Base-by-base conservation (phyloP, 345 rosid species). In the Rhodomyrtus tomentosa region DNA sequence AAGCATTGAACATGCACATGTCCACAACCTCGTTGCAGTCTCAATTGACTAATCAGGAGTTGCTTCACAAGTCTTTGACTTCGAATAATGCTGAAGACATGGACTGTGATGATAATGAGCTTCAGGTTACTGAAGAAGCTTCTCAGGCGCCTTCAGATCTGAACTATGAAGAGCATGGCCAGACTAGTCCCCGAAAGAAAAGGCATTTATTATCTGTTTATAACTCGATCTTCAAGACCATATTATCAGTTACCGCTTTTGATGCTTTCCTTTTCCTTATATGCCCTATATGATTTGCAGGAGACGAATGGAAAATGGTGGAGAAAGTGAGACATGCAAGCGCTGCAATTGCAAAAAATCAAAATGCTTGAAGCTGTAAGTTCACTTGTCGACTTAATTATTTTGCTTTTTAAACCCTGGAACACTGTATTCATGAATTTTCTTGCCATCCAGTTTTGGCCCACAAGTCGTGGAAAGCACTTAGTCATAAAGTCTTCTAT, bases 321-420 rank as follows among this genome's bases (percentile, higher is more conserved):
- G 94, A 84, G 99, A 97, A 88, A 84, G 87, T 6, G 99, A 95
- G 84, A 86, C 92, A 25, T 97, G 99, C 87, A 97, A 97, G 90
- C 93, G 98, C 55, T 95, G 98, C 93, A 95, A 95, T 89, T 95
- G 98, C 94, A 95, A 95, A 90, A 95, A 95, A 86, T 95, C 98
- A 68, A 94, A 87, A 85, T 95, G 98, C 86, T 81, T 97, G 93
- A 97, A 97, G 89, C 99, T 97, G 99, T 96, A 91, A 94, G 99
- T 91, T 82, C 38, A 51, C 40, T 1, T 18, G 38, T 81, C 53
- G 20, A 51, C 76, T 80, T 48, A 32, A 32, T 38, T 32, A 32
- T 68, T 68, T 68, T 32, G 11, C 40, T 68, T 68, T 62, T 32
- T 18, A 68, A 68, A 68, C 42, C 45, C 45, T 36, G 76, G 13